Evolutionary conservation across 1,284 basidiomycete genomes (phyloP).

Genomic region (Mycena sp.): DNA sequence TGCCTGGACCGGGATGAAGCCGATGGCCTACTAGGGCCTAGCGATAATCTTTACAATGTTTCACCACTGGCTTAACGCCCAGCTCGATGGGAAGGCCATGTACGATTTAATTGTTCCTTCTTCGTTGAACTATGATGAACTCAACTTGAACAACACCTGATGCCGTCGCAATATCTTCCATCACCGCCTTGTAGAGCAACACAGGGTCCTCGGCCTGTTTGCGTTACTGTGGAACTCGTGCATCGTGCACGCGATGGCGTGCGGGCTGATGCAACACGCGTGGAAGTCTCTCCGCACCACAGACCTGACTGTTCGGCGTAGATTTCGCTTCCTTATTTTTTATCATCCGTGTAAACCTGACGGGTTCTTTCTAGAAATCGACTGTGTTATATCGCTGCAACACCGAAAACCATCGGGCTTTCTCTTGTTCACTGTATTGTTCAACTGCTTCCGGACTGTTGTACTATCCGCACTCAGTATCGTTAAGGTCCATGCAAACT

Average conservation of each 20-base stretch:
- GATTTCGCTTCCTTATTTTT: background rate
- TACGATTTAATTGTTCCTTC: no score
- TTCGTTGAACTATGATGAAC: no score
- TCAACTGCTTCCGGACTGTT: slow-evolving; percentile 5
- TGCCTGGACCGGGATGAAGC: background rate
- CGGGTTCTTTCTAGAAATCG: background rate
- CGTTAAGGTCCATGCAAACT: background rate
- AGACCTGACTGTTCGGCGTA: slow-evolving; percentile 1
- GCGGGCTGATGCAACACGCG: slow-evolving; percentile 5
- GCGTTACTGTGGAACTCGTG: slow-evolving; percentile 8
- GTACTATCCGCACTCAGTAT: slow-evolving; percentile 2
- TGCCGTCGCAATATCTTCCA: background rate
- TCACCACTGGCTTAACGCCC: slow-evolving; percentile 8
- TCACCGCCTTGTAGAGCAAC: slow-evolving; percentile 2
- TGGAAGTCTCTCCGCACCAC: slow-evolving; percentile 13
- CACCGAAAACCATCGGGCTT: background rate
- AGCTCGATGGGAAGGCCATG: slow-evolving; percentile 6
- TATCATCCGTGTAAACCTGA: background rate
- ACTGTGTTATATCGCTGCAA: background rate
- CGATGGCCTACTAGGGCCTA: slow-evolving; percentile 3
- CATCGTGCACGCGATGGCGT: slow-evolving; percentile 8
- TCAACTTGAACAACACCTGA: background rate
- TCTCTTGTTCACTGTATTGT: slow-evolving; percentile 5
- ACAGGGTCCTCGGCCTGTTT: slow-evolving; percentile 8
- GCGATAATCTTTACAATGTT: background rate